A percentile compares a stretch with the other conserved stretches of the same genome.
Conservation (phyloP, 2,329 filamentous ascomycete species). For the Aquanectria penicillioides region DNA sequence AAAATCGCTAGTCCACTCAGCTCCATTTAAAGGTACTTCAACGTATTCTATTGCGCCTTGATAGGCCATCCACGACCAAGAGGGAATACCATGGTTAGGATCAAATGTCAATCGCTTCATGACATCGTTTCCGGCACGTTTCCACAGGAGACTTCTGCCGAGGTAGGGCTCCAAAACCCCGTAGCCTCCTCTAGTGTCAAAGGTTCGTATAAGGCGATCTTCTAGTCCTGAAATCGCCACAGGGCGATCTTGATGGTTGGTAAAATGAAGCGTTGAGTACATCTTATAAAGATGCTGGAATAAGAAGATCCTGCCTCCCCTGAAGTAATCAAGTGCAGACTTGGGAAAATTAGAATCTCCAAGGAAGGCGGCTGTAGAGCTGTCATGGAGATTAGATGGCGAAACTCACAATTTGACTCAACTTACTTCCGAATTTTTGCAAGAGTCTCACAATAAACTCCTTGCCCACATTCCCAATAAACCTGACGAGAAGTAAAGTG, state of each 20-base stretch:
- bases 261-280: not conserved
- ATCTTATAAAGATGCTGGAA: not conserved
- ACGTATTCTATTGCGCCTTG: not conserved
- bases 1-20: not conserved
- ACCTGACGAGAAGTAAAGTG: not conserved
- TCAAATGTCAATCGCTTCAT: not conserved
- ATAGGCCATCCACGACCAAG: constrained; percentile 2
- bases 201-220: not conserved
- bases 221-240: not conserved
- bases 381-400: not conserved
- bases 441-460: not conserved
- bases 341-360: not conserved
- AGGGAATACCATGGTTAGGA: not conserved
- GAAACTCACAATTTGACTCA: not conserved
- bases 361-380: not conserved
- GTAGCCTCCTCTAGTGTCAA: not conserved
- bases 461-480: not conserved
- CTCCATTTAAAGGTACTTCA: not conserved
- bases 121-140: not conserved
- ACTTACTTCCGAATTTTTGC: not conserved
- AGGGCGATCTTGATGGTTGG: not conserved
- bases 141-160: not conserved
- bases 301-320: not conserved
- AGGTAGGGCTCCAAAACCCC: not conserved
- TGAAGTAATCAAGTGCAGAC: not conserved